Evolutionary conservation across 1,284 basidiomycete species (phyloP).

Genomic region (Cryptococcus floricola): DNA sequence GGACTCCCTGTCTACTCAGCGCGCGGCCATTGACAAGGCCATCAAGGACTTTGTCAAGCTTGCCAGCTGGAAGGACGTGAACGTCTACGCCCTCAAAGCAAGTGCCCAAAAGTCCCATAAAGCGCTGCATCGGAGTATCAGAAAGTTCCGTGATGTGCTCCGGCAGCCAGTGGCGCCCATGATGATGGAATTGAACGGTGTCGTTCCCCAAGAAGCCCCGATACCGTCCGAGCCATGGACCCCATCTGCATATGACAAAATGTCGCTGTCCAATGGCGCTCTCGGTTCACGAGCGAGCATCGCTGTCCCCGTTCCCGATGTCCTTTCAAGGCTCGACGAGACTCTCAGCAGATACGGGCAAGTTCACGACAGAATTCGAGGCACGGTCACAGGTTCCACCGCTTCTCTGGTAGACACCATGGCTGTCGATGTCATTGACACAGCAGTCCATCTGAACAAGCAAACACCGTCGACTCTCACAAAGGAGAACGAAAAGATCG

Average conservation of each 20-base stretch:
- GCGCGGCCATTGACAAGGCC: conserved; percentile 69
- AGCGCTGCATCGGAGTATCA: conserved; percentile 84
- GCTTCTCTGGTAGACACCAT: conserved; percentile 57
- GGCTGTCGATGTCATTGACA: conserved; percentile 69
- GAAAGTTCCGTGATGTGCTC: conserved; percentile 87
- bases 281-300: conserved; percentile 12
- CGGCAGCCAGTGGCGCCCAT: conserved; percentile 62
- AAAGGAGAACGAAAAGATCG: conserved; percentile 66
- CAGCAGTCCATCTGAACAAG: conserved; percentile 61
- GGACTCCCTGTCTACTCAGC: conserved; percentile 59
- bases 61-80: conserved; percentile 97
- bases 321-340: conserved; percentile 28
- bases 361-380: conserved; percentile 40
- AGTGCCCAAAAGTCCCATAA: conserved; percentile 89
- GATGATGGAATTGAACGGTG: conserved; percentile 30
- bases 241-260: conserved; percentile 7
- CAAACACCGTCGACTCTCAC: conserved; percentile 56
- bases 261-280: conserved; percentile 4
- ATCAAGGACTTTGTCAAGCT: conserved; percentile 84
- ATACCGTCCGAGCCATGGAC: conserved; percentile 1
- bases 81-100: conserved; percentile 87
- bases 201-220: conserved; percentile 32
- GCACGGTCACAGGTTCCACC: conserved; percentile 8
- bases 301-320: conserved; percentile 8
- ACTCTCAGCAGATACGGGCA: conserved; percentile 38